Base-by-base conservation (phyloP, 192 early-diverging fungal species). In the Powellomyces hirtus region DNA sequence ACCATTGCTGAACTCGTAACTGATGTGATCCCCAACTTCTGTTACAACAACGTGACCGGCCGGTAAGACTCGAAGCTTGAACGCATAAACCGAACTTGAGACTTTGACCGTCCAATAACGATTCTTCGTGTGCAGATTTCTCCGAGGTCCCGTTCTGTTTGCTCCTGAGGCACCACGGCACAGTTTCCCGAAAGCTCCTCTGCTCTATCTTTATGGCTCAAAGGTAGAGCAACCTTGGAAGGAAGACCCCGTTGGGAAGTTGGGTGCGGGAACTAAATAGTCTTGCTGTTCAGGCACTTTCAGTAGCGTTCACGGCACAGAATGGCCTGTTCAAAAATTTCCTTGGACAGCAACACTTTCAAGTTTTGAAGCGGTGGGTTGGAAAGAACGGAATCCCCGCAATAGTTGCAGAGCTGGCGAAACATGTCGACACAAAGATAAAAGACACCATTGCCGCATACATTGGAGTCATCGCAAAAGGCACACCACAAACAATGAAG, bases 1-100 rank as follows among this genome's bases (percentile, higher is more conserved):
- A 80, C 82, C 1, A 62, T 90, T 30, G 85, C 86, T n/a, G 77
- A 84, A 57, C 40, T 92, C n/a, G 75, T 93, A 6, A 76, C 74
- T n/a, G 71, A 82, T 30, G 62, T 92, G 57, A 84, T 92, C 27
- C 84, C 80, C 13, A 80, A 80, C 67, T 82, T 50, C 40, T 71
- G 72, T 49, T 82, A 57, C 52, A 75, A 75, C 31, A 72, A 36
- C 36, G 59, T 61, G 7, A 79, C 65, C 2, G 29, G 31, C 38
- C 36, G 78, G 78, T 78, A 46, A 44, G 55, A 22, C 13, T n/a
- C n/a, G n/a, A n/a, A n/a, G n/a, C n/a, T n/a, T n/a, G n/a, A n/a
- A n/a, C n/a, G n/a, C n/a, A n/a, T n/a, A n/a, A n/a, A n/a, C n/a
- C n/a, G n/a, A n/a, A n/a, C n/a, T n/a, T n/a, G n/a, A n/a, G n/a